phyloP scores from a whole-genome alignment of 495 filamentous ascomycete species.

The Xylaria intraflava region DNA sequence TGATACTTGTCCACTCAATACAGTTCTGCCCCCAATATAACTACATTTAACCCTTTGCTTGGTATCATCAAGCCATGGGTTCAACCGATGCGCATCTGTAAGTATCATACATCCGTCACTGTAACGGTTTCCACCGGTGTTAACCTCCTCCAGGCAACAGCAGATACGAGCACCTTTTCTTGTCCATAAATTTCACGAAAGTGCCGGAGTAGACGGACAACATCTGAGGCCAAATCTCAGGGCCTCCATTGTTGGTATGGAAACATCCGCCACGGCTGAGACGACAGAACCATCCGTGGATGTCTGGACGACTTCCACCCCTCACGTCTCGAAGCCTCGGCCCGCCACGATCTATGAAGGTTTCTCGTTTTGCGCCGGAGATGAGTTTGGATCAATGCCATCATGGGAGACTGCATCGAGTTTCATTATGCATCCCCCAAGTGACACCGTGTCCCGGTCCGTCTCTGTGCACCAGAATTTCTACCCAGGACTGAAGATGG shows the following conservation, averaged over 20 bases:
- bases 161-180: constrained; percentile 39
- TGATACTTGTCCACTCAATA: constrained; percentile 10
- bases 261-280: constrained; percentile 33
- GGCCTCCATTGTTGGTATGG: constrained; percentile 37
- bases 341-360: constrained; percentile 54
- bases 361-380: constrained; percentile 51
- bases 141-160: constrained; percentile 34
- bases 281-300: constrained; percentile 32
- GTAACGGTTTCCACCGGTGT: not conserved
- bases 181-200: constrained; percentile 33
- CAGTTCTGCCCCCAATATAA: constrained; percentile 29
- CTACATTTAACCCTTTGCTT: constrained; percentile 21
- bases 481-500: constrained; percentile 43
- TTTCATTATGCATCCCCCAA: constrained; percentile 41
- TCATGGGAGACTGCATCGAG: constrained; percentile 51
- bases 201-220: constrained; percentile 33
- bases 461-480: constrained; percentile 49
- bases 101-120: constrained; percentile 9
- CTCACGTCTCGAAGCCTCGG: constrained; percentile 40
- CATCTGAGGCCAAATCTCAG: constrained; percentile 30
- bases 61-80: constrained; percentile 32
- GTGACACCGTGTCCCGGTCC: constrained; percentile 42
- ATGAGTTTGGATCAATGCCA: constrained; percentile 41
- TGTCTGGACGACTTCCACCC: constrained; percentile 39
- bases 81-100: constrained; percentile 38